Base-by-base conservation (phyloP, 2,329 filamentous ascomycete genomes). In the Colletotrichum horii region DNA sequence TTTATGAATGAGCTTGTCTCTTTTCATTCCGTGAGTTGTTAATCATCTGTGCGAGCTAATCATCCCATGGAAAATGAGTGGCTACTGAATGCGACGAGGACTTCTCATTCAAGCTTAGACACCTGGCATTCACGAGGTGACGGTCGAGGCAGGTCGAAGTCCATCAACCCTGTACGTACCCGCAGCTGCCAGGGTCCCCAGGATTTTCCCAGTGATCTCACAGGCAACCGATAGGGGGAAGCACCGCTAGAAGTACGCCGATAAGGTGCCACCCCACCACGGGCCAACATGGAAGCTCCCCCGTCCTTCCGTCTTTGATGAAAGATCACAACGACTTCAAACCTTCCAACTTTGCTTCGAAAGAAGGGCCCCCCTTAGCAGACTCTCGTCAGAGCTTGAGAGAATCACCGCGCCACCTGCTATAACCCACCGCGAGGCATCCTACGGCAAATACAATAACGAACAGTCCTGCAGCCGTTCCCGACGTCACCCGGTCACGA, bases 401-500 rank as follows among this genome's bases (percentile, higher is more conserved):
- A 52, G 43, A 52, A 24, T 22, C 43, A 22, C 43, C 1, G 0
- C 6, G 2, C 2, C n/a, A 1, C 6, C 2, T 52, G 43, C 43
- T 52, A 22, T 1, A 1, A 24, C 0, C 11, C 43, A n/a, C n/a
- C 4, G 1, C 43, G 43, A 52, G 43, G 43, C 28, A 1, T 52
- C 1, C n/a, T 14, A 52, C 43, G n/a, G 1, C 11, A 22, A 22
- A 8, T 3, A 8, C n/a, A n/a, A 48, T 19, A 48, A n/a, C 19
- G 0, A 1, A 48, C 0, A 52, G n/a, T 8, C 0, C 43, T 3
- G 19, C 11, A 22, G n/a, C n/a, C 43, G 43, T 3, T 0, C 14
- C 30, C 43, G 65, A 66, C 64, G 65, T 74, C 65, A 74, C 64
- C 38, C 12, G 19, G 36, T 70, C 80, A 87, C 77, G 78, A 94